These are phyloP conservation scores for Strobilomyces confusus DNA, from an alignment of 768 basidiomycete species.

Conservation along the genomic window DNA sequence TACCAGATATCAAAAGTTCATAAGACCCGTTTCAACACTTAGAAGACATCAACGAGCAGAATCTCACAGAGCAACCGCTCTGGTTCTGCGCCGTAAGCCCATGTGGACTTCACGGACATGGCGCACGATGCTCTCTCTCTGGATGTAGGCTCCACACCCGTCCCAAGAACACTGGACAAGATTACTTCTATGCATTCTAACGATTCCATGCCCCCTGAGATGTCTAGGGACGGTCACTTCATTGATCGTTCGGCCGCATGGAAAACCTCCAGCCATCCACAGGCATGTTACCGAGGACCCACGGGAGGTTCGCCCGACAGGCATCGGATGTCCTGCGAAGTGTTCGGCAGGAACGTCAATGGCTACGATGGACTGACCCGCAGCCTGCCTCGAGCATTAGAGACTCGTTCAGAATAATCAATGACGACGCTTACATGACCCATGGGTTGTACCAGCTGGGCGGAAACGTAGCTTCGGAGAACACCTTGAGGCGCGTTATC, in stretches of 20 bases:
- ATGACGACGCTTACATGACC: constrained; percentile 6
- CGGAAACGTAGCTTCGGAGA: neutral
- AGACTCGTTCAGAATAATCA: no score
- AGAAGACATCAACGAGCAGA: neutral
- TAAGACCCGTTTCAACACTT: neutral
- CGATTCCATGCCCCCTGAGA: constrained; percentile 13
- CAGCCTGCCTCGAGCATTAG: neutral
- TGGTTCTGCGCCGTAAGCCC: constrained; percentile 7
- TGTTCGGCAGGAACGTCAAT: no score
- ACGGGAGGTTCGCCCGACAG: neutral
- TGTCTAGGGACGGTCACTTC: neutral
- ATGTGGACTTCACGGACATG: constrained; percentile 19
- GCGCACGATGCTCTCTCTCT: constrained; percentile 3
- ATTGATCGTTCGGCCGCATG: constrained; percentile 4
- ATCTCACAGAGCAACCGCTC: neutral
- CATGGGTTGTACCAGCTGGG: neutral
- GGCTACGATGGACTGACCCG: neutral
- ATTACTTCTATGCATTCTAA: neutral
- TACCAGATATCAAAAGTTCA: neutral
- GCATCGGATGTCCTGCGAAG: neutral
- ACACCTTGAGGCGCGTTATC: neutral
- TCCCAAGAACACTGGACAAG: constrained; percentile 6
- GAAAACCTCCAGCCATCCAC: neutral
- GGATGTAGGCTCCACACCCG: neutral
- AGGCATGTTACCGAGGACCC: neutral